Evolutionary conservation across 305 asterid species (phyloP), one percentile per base, ranked within the genome.

Genomic region (Coffea humblotiana): DNA sequence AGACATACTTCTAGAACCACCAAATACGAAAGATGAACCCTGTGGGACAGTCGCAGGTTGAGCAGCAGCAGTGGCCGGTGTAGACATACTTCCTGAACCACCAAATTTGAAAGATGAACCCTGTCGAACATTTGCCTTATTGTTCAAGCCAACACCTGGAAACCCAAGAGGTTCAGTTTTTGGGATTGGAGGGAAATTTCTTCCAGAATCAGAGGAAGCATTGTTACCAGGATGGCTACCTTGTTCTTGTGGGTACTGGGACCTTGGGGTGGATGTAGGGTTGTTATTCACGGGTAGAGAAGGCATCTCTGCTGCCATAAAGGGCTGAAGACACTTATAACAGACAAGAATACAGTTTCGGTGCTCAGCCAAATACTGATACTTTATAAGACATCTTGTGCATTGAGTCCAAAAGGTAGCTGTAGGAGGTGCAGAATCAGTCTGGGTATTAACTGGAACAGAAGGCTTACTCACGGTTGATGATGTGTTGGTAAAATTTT

Each of bases 381-480:
- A 89, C 10, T 75, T 82, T n/a, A 75, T 76, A 73, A 4, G 81
- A 85, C 97, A 91, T 37, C 58, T 48, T 61, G 51, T 71, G 86
- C 97, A 92, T 75, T 47, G 63, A 65, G 94, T 92, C 94, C 97
- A 93, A 69, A 91, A 93, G 52, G 91, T 84, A 48, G 64, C 80
- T 43, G 67, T 71, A 35, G 65, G 75, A 78, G 80, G 77, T 74
- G 45, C 11, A 45, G 81, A 69, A 37, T 64, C 78, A 64, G 79
- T 35, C 49, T n/a, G 58, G 77, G 73, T 49, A 61, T 78, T 16
- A 54, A 66, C 40, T 45, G 74, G 67, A 5, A 54, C 27, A 40
- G 71, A 72, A 6, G 49, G 15, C 21, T 69, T 68, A 27, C 49
- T 80, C n/a, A 56, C 52, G 37, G 49, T 40, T n/a, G 79, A 67